Evolutionary conservation across 2,329 filamentous ascomycete species (phyloP), one percentile per base, ranked within the genome.

Genomic region (Stachybotrys chartarum): DNA sequence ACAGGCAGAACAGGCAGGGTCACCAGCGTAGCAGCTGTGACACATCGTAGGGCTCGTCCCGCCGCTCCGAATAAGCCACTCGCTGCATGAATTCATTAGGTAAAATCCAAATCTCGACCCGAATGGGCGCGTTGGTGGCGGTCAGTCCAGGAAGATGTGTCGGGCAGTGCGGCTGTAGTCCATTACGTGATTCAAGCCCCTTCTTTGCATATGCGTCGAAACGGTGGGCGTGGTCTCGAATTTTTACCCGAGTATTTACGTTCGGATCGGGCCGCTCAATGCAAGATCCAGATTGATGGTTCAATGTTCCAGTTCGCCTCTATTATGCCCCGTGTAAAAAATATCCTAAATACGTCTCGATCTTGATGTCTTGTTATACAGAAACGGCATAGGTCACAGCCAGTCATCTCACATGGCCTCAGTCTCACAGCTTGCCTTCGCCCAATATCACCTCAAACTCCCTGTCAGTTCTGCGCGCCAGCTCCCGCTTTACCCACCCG

Each of bases 401-500:
- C 35, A 42, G 14, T 42, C 35, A 42, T 14, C 3, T 14, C 35
- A 14, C 35, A 14, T 42, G 14, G 35, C 35, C 35, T 10, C 14
- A 42, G 10, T 42, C 35, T 57, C 54, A 65, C 42, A 58, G 5
- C 47, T 52, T 61, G 17, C 51, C 55, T 31, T 53, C 54, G 3
- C 54, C 58, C 1, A 50, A 51, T 30, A 63, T 62, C 30, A 70
- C 57, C 47, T 70, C 68, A 54, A 70, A 70, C 12, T 67, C 66
- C 49, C 60, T 68, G 14, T 69, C 67, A 0, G 64, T 59, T 1
- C 39, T 63, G 52, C 57, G 60, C 14, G 59, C 63, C 24, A 68
- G 56, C 56, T 75, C 73, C 17, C 61, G 68, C 35, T 67, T 57
- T 0, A 73, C 69, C 75, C 75, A 78, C 0, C 51, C 57, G 6